These are phyloP conservation scores for Setaria viridis DNA, from an alignment of 202 grass and related monocot species.

Conservation along the genomic window DNA sequence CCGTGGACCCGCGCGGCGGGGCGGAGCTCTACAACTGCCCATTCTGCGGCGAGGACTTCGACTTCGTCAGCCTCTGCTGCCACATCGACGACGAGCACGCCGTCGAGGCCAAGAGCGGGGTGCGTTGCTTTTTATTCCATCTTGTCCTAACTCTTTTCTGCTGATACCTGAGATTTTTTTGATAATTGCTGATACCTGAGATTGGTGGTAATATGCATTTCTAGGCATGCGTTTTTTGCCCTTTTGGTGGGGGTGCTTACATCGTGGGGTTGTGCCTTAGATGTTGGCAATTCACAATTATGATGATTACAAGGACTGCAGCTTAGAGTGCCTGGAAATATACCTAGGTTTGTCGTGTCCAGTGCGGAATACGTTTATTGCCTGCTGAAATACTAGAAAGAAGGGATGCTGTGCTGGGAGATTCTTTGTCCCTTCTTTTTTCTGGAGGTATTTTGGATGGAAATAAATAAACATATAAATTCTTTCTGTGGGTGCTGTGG, in stretches of 20 bases:
- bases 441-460: not conserved
- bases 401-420: not conserved
- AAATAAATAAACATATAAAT: not conserved
- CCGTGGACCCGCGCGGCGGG: constrained; percentile 48
- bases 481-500: not conserved
- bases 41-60: constrained; percentile 93
- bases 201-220: not conserved
- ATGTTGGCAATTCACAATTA: not conserved
- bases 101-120: constrained; percentile 74
- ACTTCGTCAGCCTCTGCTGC: constrained; percentile 82
- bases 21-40: constrained; percentile 73
- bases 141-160: not conserved
- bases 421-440: not conserved
- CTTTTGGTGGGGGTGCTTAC: not conserved
- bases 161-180: not conserved
- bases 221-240: not conserved
- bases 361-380: not conserved
- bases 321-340: not conserved
- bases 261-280: not conserved
- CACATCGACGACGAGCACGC: constrained; percentile 91
- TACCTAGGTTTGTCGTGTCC: not conserved
- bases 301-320: not conserved
- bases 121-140: constrained; percentile 16
- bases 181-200: not conserved
- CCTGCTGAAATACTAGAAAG: not conserved